Conservation (phyloP, 306 rosid species). For the Ammopiptanthus mongolicus region DNA sequence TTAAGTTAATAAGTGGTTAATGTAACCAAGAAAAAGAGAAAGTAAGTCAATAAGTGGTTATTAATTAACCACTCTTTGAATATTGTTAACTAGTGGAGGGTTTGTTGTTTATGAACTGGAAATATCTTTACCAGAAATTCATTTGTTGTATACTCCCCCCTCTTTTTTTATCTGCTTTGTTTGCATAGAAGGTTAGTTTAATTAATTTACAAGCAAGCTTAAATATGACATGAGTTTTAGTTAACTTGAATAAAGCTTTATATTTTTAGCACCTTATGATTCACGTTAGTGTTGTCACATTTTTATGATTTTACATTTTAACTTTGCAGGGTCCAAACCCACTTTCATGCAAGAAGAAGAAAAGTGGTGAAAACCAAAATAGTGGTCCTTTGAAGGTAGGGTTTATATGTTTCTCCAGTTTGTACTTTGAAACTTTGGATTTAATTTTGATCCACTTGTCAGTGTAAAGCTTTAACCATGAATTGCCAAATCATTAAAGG, state of each 20-base stretch:
- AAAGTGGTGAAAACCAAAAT: slow-evolving; percentile 38
- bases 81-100: not conserved
- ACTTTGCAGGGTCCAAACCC: slow-evolving; percentile 84
- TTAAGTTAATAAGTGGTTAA: not conserved
- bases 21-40: too few species aligned
- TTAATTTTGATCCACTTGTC: not conserved
- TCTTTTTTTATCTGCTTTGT: not conserved
- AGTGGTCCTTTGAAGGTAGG: slow-evolving; percentile 42
- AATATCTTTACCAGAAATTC: not conserved
- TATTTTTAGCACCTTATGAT: not conserved
- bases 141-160: not conserved
- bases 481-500: not conserved
- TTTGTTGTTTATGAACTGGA: not conserved
- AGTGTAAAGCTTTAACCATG: not conserved
- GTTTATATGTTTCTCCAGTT: not conserved
- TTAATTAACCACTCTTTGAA: not conserved
- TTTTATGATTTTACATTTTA: not conserved
- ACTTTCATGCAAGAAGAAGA: slow-evolving; percentile 80
- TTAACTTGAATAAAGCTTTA: not conserved
- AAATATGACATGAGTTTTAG: not conserved
- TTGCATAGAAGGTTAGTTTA: not conserved
- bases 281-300: not conserved
- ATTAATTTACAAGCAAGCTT: not conserved
- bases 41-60: too few species aligned
- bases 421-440: not conserved